Percentiles rank a stretch among this genome's conserved stretches.
These are phyloP conservation scores for Groenewaldozyma salmanticensis DNA, from an alignment of 805 yeast species.

Conservation along the genomic window DNA sequence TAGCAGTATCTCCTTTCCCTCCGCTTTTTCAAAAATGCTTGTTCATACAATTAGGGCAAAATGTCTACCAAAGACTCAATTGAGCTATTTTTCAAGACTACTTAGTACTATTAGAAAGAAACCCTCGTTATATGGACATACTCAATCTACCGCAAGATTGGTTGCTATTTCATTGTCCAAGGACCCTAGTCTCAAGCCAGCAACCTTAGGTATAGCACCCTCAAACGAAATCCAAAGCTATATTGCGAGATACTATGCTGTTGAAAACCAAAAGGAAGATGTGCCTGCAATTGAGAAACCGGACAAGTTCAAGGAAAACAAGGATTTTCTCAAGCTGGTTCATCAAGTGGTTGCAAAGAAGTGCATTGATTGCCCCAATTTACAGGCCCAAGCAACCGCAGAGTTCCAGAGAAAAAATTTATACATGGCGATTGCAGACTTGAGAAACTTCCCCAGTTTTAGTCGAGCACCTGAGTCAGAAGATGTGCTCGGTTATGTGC, in stretches of 20 bases:
- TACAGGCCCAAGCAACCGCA: conserved; percentile 22
- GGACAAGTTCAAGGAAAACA: conserved; percentile 11
- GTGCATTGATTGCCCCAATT: conserved; percentile 23
- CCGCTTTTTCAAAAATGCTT: no score
- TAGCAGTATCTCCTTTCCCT: no score
- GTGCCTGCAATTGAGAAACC: conserved; percentile 1
- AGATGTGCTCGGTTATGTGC: conserved; percentile 61
- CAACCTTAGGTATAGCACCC: conserved; percentile 15
- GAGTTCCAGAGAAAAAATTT: conserved; percentile 34
- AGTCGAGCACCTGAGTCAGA: conserved; percentile 64
- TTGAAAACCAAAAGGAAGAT: conserved; percentile 1
- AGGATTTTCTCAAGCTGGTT: conserved; percentile 17
- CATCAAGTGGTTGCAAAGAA: conserved; percentile 16
- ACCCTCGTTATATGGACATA: conserved; percentile 11
- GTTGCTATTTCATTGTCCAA: conserved; percentile 16
- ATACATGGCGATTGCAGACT: conserved; percentile 64
- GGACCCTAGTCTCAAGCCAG: conserved; percentile 14
- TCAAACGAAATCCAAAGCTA: no score
- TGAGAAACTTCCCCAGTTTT: conserved; percentile 52
- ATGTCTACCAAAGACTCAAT: no score
- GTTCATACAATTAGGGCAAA: no score
- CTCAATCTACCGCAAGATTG: not conserved
- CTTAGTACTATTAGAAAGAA: conserved; percentile 3
- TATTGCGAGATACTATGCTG: not conserved
- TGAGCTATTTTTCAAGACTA: no score